Evolutionary conservation across 2,329 filamentous ascomycete genomes (phyloP).

Genomic region (Ascomycota sp.): DNA sequence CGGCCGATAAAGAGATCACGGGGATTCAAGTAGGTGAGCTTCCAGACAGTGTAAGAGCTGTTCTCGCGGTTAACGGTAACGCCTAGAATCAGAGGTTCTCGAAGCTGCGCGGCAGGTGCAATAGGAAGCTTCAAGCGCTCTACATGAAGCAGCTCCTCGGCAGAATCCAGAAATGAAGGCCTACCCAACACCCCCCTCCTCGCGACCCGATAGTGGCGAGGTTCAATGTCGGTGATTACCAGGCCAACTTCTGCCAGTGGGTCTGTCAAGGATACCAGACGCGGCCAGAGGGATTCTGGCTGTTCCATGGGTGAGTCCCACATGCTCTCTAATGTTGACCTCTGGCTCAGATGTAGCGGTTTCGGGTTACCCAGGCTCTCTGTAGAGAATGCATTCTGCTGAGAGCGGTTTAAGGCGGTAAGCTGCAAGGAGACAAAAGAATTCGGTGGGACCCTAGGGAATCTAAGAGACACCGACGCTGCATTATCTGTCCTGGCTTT

Average conservation of each 20-base stretch:
- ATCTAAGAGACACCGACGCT: slow-evolving; percentile 31
- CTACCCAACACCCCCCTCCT: slow-evolving; percentile 18
- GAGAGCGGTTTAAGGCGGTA: slow-evolving; percentile 29
- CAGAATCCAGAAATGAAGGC: slow-evolving; percentile 42
- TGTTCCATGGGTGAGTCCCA: slow-evolving; percentile 34
- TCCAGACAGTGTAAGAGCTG: slow-evolving; percentile 70
- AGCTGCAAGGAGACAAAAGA: slow-evolving; percentile 60
- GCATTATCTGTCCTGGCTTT: slow-evolving; percentile 37
- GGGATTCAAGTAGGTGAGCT: slow-evolving; percentile 53
- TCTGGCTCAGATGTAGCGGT: slow-evolving; percentile 28
- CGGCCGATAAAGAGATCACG: slow-evolving; percentile 33
- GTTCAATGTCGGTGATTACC: slow-evolving; percentile 42
- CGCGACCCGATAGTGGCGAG: slow-evolving; percentile 8
- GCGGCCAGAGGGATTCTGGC: slow-evolving; percentile 42
- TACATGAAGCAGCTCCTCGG: slow-evolving; percentile 71
- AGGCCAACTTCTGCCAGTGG: slow-evolving; percentile 72
- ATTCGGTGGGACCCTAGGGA: slow-evolving; percentile 50
- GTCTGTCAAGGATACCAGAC: slow-evolving; percentile 68
- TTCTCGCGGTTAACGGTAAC: slow-evolving; percentile 64
- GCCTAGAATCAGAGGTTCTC: slow-evolving; percentile 44
- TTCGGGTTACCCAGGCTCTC: slow-evolving; percentile 36
- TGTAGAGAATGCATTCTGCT: slow-evolving; percentile 32
- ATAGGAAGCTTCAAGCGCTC: slow-evolving; percentile 44
- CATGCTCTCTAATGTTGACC: slow-evolving; percentile 33
- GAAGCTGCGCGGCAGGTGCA: slow-evolving; percentile 11